Evolutionary conservation across 1,284 basidiomycete genomes (phyloP).

Genomic region (Ustilago lituana): DNA sequence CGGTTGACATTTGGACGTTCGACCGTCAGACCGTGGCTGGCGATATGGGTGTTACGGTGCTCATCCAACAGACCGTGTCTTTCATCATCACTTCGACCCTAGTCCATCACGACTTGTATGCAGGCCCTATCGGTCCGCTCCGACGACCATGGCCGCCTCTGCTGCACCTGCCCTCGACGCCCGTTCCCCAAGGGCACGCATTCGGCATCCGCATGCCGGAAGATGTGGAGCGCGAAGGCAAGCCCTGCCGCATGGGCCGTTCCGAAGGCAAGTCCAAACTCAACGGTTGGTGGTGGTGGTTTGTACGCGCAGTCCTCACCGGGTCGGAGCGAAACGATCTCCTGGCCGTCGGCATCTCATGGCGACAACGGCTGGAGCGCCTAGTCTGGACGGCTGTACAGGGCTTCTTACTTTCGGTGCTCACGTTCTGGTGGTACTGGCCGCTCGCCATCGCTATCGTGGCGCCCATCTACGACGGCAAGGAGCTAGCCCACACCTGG

Average conservation of each 20-base stretch:
- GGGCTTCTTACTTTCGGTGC: conserved; percentile 53
- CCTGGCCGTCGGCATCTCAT: conserved; percentile 46
- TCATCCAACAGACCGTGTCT: conserved; percentile 62
- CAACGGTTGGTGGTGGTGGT: conserved; percentile 52
- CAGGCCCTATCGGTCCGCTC: conserved; percentile 51
- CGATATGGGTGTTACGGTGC: conserved; percentile 64
- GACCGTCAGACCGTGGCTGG: conserved; percentile 58
- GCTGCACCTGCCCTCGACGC: conserved; percentile 54
- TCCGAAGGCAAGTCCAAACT: conserved; percentile 20
- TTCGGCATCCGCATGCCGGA: conserved; percentile 41
- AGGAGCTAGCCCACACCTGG: conserved; percentile 64
- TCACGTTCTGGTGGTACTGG: conserved; percentile 65
- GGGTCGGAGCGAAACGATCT: conserved; percentile 60
- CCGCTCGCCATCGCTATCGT: conserved; percentile 62
- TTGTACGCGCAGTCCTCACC: conserved; percentile 49
- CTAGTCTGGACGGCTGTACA: conserved; percentile 60
- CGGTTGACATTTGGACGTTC: conserved; percentile 58
- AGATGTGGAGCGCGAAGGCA: conserved; percentile 38
- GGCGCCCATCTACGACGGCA: conserved; percentile 61
- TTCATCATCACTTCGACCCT: conserved; percentile 60
- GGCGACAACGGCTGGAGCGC: conserved; percentile 52
- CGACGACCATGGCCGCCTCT: conserved; percentile 61
- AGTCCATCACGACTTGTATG: conserved; percentile 54
- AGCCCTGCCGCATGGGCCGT: conserved; percentile 49
- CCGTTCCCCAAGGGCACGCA: conserved; percentile 40